Percentiles rank a stretch among this genome's conserved stretches.
phyloP scores from a whole-genome alignment of 306 rosid genomes.

The Castanea mollissima region DNA sequence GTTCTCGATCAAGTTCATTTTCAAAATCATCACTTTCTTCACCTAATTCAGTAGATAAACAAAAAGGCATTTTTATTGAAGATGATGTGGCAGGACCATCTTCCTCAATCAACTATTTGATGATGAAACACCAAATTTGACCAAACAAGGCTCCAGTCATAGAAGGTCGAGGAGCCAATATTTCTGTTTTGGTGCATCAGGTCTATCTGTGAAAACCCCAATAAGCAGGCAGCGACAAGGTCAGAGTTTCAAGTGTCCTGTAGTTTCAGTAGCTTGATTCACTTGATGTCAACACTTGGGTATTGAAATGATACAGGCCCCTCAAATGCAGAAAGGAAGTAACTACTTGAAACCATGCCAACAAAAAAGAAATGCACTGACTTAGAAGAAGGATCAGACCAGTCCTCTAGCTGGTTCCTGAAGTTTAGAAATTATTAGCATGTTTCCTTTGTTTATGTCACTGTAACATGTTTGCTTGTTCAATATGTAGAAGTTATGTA shows the following conservation, averaged over 20 bases:
- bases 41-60: slow-evolving; percentile 67
- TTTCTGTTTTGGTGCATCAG: slow-evolving; percentile 78
- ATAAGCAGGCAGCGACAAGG: slow-evolving; percentile 47
- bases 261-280: slow-evolving; percentile 59
- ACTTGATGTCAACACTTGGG: background rate
- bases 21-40: slow-evolving; percentile 82
- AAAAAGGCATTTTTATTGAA: slow-evolving; percentile 62
- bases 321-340: background rate
- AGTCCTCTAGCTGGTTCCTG: background rate
- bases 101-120: slow-evolving; percentile 37
- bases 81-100: slow-evolving; percentile 69
- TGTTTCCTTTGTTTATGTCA: background rate
- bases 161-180: slow-evolving; percentile 65
- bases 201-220: slow-evolving; percentile 50
- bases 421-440: background rate
- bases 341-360: background rate
- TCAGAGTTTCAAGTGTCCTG: slow-evolving; percentile 48
- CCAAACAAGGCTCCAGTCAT: slow-evolving; percentile 34
- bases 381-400: slow-evolving; percentile 5
- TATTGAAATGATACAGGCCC: background rate
- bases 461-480: background rate
- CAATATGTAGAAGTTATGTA: background rate
- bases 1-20: slow-evolving; percentile 85
- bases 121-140: slow-evolving; percentile 40
- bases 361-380: background rate